phyloP scores from a whole-genome alignment of 2,329 filamentous ascomycete genomes.

The Fusarium cyanostomum region DNA sequence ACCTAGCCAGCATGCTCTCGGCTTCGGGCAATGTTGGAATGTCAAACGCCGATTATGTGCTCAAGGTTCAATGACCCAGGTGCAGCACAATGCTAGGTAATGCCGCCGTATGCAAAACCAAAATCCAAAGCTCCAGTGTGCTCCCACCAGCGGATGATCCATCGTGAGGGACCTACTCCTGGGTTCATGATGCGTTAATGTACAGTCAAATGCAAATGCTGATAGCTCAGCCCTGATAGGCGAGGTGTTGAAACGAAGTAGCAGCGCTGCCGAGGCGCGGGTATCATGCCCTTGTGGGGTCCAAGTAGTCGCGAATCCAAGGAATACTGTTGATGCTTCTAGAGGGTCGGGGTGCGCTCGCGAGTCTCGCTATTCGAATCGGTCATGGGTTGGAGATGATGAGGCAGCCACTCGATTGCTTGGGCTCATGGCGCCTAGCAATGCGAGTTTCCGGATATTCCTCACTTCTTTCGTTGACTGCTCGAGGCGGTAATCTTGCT shows the following conservation, averaged over 20 bases:
- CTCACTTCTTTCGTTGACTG: constrained; percentile 64
- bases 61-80: constrained; percentile 12
- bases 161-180: constrained; percentile 31
- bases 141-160: constrained; percentile 33
- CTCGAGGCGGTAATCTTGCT: constrained; percentile 73
- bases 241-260: constrained; percentile 24
- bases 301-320: constrained; percentile 37
- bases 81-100: constrained; percentile 26
- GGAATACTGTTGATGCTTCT: constrained; percentile 23
- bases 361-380: constrained; percentile 16
- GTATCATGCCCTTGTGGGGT: constrained; percentile 45
- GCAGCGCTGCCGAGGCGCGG: constrained; percentile 41
- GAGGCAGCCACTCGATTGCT: neutral
- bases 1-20: constrained; percentile 11
- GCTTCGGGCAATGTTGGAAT: constrained; percentile 17
- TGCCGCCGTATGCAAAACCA: constrained; percentile 34
- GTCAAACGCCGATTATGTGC: constrained; percentile 37
- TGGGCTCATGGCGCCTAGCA: neutral
- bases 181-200: constrained; percentile 43
- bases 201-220: constrained; percentile 37
- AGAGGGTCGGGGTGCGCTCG: constrained; percentile 14
- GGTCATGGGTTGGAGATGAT: neutral
- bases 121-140: constrained; percentile 36
- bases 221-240: constrained; percentile 14
- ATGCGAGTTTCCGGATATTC: too few relatives aligned